Percentiles rank a stretch among this genome's conserved stretches.
phyloP scores from a whole-genome alignment of 306 rosid genomes.

The Ammopiptanthus mongolicus region DNA sequence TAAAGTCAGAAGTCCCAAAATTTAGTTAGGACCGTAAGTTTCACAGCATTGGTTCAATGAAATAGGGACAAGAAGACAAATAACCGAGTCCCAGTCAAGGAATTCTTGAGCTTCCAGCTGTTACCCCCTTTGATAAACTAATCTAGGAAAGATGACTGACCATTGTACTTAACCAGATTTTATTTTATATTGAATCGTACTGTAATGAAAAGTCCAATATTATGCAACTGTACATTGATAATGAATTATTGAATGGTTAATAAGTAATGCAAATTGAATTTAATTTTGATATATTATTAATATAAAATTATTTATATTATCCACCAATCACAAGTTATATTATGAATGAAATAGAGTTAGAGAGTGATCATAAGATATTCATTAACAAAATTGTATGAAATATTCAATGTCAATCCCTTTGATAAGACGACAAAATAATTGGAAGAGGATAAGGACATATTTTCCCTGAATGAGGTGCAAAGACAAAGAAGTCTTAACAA shows the following conservation, averaged over 20 bases:
- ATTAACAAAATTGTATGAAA: no score
- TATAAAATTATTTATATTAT: no score
- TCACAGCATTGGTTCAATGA: conserved; percentile 6
- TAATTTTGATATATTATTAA: no score
- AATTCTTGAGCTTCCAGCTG: not conserved
- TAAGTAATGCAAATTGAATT: no score
- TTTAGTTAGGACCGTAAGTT: not conserved
- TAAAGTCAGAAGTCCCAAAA: not conserved
- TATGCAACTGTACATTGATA: not conserved
- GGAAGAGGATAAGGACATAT: not conserved
- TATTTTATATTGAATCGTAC: not conserved
- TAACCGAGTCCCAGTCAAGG: not conserved
- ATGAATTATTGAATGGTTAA: not conserved
- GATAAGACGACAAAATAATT: not conserved
- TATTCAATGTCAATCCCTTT: not conserved
- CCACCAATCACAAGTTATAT: no score
- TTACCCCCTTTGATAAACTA: not conserved
- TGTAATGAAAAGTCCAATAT: not conserved
- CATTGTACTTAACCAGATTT: not conserved
- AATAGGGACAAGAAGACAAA: conserved; percentile 15
- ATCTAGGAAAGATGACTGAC: not conserved
- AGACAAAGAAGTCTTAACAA: not conserved
- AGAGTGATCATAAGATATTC: no score
- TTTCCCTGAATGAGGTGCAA: not conserved
- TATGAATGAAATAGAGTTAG: no score